Evolutionary conservation across 1,284 basidiomycete genomes (phyloP), one percentile per base, ranked within the genome.

Genomic region (Sphagnurus paluster): DNA sequence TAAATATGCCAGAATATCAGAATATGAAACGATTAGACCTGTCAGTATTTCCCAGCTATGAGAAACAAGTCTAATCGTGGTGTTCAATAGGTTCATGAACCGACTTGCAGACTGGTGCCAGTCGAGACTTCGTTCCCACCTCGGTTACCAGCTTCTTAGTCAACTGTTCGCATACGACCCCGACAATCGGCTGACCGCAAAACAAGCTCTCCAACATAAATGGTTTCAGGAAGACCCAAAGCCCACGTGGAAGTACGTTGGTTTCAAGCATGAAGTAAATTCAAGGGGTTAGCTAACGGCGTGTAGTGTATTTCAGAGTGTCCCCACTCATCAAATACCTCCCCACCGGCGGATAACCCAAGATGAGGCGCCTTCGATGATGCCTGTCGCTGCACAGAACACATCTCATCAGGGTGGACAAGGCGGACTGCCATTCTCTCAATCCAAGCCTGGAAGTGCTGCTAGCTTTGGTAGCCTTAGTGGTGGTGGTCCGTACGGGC

Each of bases 141-240:
- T 71, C 17, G 92, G 89, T 3, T 85, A 89, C 57, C 90, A 97
- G 52, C 81, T 99, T 39, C 80, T 98, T n/a, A 78, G 78, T 5
- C 75, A 79, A 52, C 74, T 96, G 28, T 94, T 98, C 62, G 80
- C 83, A 19, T 99, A 95, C 69, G 93, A 98, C 66, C 96, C 96
- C 0, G 86, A 89, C 52, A 82, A 79, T 54, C 78, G 97, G 11
- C 76, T 98, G 29, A 93, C 88, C 0, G 93, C 94, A 0, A 78
- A 81, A 52, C 82, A 91, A 53, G 87, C 92, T 0, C 69, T 99
- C 1, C 72, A 75, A 11, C 95, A 98, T 64, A 76, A 75, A 56
- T 91, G 88, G 88, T 91, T 91, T 60, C 71, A 78, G 29, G 86
- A 90, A 62, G 87, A 89, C 2, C 87, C 87, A 6, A 70, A 72